phyloP scores from a whole-genome alignment of 768 basidiomycete species.

The Amanita pallidorosea region DNA sequence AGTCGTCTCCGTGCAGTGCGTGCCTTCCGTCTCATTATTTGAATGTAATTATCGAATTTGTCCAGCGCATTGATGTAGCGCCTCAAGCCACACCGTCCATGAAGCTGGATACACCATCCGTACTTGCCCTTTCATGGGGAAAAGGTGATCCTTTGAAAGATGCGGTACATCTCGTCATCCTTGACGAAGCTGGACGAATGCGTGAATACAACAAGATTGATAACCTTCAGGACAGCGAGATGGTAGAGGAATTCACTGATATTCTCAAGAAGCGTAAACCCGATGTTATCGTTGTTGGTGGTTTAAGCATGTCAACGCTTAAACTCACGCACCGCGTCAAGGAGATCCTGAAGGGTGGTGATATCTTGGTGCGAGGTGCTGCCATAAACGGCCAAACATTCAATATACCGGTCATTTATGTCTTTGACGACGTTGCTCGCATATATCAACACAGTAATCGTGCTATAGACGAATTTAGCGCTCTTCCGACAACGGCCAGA shows the following conservation, averaged over 20 bases:
- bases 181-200: constrained; percentile 83
- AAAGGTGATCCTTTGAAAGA: constrained; percentile 92
- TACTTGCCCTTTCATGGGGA: constrained; percentile 90
- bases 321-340: constrained; percentile 60
- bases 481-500: constrained; percentile 66
- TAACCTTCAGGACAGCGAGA: constrained; percentile 66
- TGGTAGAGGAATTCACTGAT: constrained; percentile 66
- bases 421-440: constrained; percentile 85
- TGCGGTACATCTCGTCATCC: constrained; percentile 71
- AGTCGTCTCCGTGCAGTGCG: constrained; percentile 60
- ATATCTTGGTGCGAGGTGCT: constrained; percentile 15
- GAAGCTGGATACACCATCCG: constrained; percentile 57
- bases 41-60: constrained; percentile 4
- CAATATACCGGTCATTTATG: constrained; percentile 69
- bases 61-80: constrained; percentile 75
- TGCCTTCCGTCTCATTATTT: constrained; percentile 6
- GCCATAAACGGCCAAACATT: constrained; percentile 30
- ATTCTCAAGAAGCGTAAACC: constrained; percentile 77
- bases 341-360: constrained; percentile 27
- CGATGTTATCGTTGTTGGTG: constrained; percentile 82
- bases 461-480: constrained; percentile 73
- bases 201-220: constrained; percentile 88
- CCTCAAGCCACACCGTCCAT: constrained; percentile 57
- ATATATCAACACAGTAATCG: constrained; percentile 89
- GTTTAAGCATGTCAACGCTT: constrained; percentile 74